Base-by-base conservation (phyloP, 1,284 basidiomycete species). In the Malassezia obtusa region DNA sequence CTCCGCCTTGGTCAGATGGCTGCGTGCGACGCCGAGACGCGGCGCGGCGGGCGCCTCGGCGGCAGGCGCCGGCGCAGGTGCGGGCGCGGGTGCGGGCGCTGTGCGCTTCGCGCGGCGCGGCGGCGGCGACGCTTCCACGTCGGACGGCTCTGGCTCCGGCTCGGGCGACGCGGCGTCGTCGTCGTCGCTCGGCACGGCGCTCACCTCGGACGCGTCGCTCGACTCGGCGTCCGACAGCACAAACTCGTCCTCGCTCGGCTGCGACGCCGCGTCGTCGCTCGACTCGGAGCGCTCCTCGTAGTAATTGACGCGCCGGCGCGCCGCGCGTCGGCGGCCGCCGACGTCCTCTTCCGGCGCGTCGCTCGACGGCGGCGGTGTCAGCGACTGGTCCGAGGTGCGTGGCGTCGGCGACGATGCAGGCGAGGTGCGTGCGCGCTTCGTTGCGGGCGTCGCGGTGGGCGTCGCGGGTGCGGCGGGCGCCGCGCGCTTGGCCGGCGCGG, bases 1-100 rank as follows among this genome's bases (percentile, higher is more conserved):
- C 73, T 95, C 90, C 0, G 91, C 89, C 10, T 84, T 84, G 15
- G 91, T 94, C 59, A 91, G 78, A 74, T 92, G 86, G 36, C 25
- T 31, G 9, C 22, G 31, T 33, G 28, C n/a, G 26, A 35, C 17
- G 10, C 10, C 14, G n/a, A 21, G 21, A 19, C 22, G 24, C 1
- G 22, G n/a, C 19, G 35, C 22, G 24, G 8, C 35, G 41, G 21
- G 32, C 28, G 28, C n/a, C 22, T 21, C 4, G 38, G 32, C 5
- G 45, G 39, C n/a, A 37, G 38, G 12, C 22, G 21, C 12, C 21
- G 24, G 7, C 19, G 38, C 38, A 40, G 3, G 26, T 6, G 14
- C 5, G 19, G 11, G 15, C 6, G 47, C 26, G 0, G 35, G 17
- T 12, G 31, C 22, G 0, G 36, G 25, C 41, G 41, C 41, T 6